A percentile compares a stretch with the other conserved stretches of the same genome.
phyloP scores from a whole-genome alignment of 2,329 filamentous ascomycete genomes.

The Fusarium coffeatum region DNA sequence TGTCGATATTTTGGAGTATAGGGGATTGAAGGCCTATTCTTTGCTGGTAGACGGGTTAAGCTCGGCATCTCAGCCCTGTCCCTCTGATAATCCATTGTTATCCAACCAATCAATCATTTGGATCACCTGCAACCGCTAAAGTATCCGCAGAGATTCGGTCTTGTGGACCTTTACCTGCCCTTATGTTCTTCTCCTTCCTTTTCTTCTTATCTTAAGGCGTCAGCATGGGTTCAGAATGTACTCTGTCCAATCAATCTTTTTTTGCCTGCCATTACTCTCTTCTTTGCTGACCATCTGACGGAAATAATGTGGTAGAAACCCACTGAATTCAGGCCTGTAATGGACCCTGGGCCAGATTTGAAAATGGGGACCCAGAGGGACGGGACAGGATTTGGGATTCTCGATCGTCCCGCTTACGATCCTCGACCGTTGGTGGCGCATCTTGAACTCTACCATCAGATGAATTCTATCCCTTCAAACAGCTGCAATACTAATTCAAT shows the following conservation, averaged over 20 bases:
- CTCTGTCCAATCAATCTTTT: background rate
- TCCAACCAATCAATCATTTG: background rate
- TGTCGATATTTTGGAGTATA: background rate
- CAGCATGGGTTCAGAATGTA: background rate
- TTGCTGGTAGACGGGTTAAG: background rate
- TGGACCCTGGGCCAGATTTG: background rate
- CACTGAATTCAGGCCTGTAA: background rate
- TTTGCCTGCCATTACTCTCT: background rate
- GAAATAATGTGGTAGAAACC: constrained; percentile 7
- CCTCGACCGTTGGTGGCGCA: constrained; percentile 28
- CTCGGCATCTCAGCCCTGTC: constrained; percentile 23
- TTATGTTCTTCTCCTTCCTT: background rate
- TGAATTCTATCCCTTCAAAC: background rate
- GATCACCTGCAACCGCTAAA: background rate
- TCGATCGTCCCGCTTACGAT: constrained; percentile 33
- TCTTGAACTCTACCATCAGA: background rate
- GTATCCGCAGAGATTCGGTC: background rate
- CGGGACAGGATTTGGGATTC: constrained; percentile 27
- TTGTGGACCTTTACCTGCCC: constrained; percentile 22
- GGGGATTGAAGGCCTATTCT: background rate
- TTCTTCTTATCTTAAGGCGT: background rate
- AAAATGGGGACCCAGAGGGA: constrained; percentile 22
- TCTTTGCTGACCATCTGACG: constrained; percentile 4
- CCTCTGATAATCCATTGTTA: background rate
- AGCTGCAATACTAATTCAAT: background rate